phyloP scores from a whole-genome alignment of 2,329 filamentous ascomycete species.

The Pseudocercospora vitis region DNA sequence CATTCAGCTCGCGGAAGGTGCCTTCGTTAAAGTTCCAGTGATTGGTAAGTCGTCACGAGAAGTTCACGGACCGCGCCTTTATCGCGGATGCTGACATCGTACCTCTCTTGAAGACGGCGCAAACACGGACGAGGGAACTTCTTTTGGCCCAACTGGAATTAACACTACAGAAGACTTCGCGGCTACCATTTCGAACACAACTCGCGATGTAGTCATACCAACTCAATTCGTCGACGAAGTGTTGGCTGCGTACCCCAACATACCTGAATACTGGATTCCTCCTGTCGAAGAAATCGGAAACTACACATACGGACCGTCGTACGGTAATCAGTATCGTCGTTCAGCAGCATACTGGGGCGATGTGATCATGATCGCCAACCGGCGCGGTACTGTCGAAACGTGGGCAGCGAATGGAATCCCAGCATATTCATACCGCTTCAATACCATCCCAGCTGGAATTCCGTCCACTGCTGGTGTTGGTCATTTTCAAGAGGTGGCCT shows the following conservation, averaged over 20 bases:
- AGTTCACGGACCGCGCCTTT: background rate
- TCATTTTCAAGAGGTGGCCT: slow-evolving; percentile 54
- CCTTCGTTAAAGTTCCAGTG: slow-evolving; percentile 58
- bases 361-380: slow-evolving; percentile 55
- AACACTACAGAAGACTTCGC: slow-evolving; percentile 57
- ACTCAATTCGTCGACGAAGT: slow-evolving; percentile 40
- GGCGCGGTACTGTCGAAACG: slow-evolving; percentile 54
- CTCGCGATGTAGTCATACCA: slow-evolving; percentile 23
- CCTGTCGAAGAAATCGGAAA: slow-evolving; percentile 39
- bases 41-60: slow-evolving; percentile 6
- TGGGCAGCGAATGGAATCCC: slow-evolving; percentile 52
- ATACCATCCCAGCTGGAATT: slow-evolving; percentile 53
- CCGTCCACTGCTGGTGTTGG: slow-evolving; percentile 47
- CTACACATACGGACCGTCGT: slow-evolving; percentile 39
- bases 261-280: slow-evolving; percentile 52
- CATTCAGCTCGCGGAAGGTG: slow-evolving; percentile 56
- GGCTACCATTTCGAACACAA: slow-evolving; percentile 39
- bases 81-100: background rate
- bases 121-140: slow-evolving; percentile 66
- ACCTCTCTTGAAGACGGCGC: slow-evolving; percentile 57
- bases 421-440: slow-evolving; percentile 64
- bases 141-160: slow-evolving; percentile 55
- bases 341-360: slow-evolving; percentile 58
- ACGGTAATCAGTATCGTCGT: slow-evolving; percentile 55
- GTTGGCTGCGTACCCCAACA: slow-evolving; percentile 55